Evolutionary conservation across 495 filamentous ascomycete species (phyloP).

Genomic region (Cladorrhinum samala): DNA sequence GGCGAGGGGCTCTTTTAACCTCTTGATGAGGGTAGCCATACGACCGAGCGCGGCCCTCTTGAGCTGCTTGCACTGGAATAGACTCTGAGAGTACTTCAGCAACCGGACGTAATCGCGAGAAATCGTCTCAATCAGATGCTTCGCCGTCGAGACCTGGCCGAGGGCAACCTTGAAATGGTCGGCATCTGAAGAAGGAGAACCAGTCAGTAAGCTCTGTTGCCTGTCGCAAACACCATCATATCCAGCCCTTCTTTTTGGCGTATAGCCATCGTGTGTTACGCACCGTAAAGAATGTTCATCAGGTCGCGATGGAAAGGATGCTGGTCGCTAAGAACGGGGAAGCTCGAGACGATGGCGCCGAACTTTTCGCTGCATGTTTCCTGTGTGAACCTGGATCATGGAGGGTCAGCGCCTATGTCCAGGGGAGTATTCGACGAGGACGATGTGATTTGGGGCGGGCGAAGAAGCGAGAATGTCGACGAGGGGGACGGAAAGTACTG

Average conservation of each 20-base stretch:
- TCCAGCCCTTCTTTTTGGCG: neutral
- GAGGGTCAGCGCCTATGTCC: slow-evolving; percentile 36
- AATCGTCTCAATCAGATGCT: slow-evolving; percentile 93
- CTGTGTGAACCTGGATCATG: slow-evolving; percentile 62
- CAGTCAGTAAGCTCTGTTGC: too few species aligned
- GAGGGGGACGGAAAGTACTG: slow-evolving; percentile 24
- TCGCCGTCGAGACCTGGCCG: slow-evolving; percentile 91
- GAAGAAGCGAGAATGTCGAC: slow-evolving; percentile 42
- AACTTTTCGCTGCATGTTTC: slow-evolving; percentile 96
- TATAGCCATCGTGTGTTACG: neutral
- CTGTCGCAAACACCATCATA: slow-evolving; percentile 43
- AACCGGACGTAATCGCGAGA: slow-evolving; percentile 89
- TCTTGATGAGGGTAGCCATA: slow-evolving; percentile 93
- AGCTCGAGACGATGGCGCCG: slow-evolving; percentile 79
- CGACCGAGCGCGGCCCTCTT: slow-evolving; percentile 58
- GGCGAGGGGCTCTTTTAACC: slow-evolving; percentile 85
- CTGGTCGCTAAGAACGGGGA: slow-evolving; percentile 89
- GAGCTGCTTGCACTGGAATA: slow-evolving; percentile 61
- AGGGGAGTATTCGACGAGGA: slow-evolving; percentile 49
- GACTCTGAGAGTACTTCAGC: slow-evolving; percentile 82
- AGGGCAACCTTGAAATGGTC: slow-evolving; percentile 97
- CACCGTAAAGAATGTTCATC: slow-evolving; percentile 56
- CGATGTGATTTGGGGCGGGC: slow-evolving; percentile 71
- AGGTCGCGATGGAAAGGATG: slow-evolving; percentile 84
- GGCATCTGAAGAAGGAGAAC: slow-evolving; percentile 91